phyloP scores from a whole-genome alignment of 2,329 filamentous ascomycete genomes.

The Sporothrix brunneoviolacea region DNA sequence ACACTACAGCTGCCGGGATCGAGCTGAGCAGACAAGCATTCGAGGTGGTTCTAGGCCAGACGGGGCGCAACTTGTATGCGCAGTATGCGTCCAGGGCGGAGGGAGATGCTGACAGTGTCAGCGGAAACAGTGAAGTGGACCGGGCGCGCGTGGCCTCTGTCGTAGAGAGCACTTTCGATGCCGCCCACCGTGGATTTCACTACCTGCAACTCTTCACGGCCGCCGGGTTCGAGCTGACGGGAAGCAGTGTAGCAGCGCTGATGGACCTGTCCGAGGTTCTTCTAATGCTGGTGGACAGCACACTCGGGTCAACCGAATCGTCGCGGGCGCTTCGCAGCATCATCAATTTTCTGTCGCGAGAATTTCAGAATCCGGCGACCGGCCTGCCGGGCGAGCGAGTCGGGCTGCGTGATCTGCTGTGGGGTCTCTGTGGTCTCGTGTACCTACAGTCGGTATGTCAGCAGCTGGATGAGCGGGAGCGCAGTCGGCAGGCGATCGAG shows the following conservation, averaged over 20 bases:
- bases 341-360: conserved; percentile 55
- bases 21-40: conserved; percentile 50
- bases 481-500: conserved; percentile 40
- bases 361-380: conserved; percentile 58
- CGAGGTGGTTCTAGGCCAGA: conserved; percentile 46
- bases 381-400: conserved; percentile 53
- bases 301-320: conserved; percentile 63
- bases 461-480: conserved; percentile 44
- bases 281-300: conserved; percentile 53
- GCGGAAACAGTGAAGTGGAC: conserved; percentile 1
- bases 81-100: conserved; percentile 1
- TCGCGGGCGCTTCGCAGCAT: conserved; percentile 62
- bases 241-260: conserved; percentile 15
- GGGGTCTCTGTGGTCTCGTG: conserved; percentile 54
- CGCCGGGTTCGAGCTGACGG: conserved; percentile 19
- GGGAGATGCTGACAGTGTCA: not conserved
- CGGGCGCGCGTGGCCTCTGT: conserved; percentile 38
- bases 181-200: conserved; percentile 17
- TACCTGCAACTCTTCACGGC: conserved; percentile 18
- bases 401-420: conserved; percentile 52
- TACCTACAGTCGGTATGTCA: conserved; percentile 54
- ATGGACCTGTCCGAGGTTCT: conserved; percentile 49
- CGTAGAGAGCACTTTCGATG: conserved; percentile 31
- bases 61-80: conserved; percentile 40
- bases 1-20: conserved; percentile 51